A percentile compares a stretch with the other conserved stretches of the same genome.
phyloP scores from a whole-genome alignment of 345 rosid genomes.

The Populus euphratica region DNA sequence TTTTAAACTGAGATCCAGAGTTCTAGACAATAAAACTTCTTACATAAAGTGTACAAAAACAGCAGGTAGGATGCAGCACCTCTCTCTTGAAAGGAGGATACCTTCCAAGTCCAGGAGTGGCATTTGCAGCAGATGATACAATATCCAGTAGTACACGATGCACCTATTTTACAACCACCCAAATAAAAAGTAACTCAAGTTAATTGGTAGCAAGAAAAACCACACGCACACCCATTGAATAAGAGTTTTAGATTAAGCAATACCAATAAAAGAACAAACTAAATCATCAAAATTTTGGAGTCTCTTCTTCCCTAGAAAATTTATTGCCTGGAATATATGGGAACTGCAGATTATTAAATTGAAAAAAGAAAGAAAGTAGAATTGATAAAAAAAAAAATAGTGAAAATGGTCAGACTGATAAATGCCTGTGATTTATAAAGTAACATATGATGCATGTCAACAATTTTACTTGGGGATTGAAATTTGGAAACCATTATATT shows the following conservation, averaged over 20 bases:
- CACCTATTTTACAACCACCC: slow-evolving; percentile 45
- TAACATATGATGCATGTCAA: background rate
- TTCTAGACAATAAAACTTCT: background rate
- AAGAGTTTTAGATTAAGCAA: background rate
- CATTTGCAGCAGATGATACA: slow-evolving; percentile 82
- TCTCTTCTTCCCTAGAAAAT: background rate
- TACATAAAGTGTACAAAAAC: background rate
- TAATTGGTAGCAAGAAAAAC: background rate
- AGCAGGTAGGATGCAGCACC: slow-evolving; percentile 35
- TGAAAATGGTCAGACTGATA: background rate
- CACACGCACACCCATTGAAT: background rate
- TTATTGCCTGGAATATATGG: background rate
- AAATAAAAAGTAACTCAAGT: background rate
- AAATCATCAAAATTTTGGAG: background rate
- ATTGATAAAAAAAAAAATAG: background rate
- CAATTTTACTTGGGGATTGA: background rate
- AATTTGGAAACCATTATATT: background rate
- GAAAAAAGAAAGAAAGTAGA: background rate
- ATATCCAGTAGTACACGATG: slow-evolving; percentile 89
- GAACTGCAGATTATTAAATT: background rate
- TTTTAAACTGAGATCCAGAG: background rate
- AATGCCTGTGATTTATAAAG: background rate
- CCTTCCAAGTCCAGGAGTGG: slow-evolving; percentile 98
- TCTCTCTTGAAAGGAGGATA: slow-evolving; percentile 97
- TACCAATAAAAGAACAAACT: background rate